Evolutionary conservation across 2,329 filamentous ascomycete genomes (phyloP).

Genomic region (Leptoxyphium fumago): DNA sequence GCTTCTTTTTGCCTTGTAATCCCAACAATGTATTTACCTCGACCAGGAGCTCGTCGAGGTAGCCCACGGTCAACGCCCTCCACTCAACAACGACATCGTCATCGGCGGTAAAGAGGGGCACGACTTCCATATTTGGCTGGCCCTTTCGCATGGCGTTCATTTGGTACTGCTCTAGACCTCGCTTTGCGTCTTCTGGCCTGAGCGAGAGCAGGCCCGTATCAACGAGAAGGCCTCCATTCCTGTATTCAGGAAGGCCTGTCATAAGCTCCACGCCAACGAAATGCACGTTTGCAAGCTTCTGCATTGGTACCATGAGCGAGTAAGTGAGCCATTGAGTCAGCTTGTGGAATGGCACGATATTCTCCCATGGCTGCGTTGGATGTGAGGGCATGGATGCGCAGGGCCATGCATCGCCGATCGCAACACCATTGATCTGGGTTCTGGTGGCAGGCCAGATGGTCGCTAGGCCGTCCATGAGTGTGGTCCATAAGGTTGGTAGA

Average conservation of each 20-base stretch:
- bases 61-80: slow-evolving; percentile 60
- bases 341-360: slow-evolving; percentile 84
- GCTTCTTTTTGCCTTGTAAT: slow-evolving; percentile 51
- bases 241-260: slow-evolving; percentile 81
- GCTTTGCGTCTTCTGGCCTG: slow-evolving; percentile 52
- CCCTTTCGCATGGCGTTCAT: slow-evolving; percentile 59
- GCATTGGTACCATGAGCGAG: slow-evolving; percentile 85
- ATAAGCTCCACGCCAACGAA: slow-evolving; percentile 72
- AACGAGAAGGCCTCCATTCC: slow-evolving; percentile 79
- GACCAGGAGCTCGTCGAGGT: slow-evolving; percentile 54
- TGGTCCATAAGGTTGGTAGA: slow-evolving; percentile 76
- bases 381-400: slow-evolving; percentile 72
- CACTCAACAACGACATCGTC: slow-evolving; percentile 72
- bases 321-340: slow-evolving; percentile 91
- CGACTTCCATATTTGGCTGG: slow-evolving; percentile 56
- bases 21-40: slow-evolving; percentile 56
- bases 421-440: slow-evolving; percentile 71
- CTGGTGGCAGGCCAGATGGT: slow-evolving; percentile 81
- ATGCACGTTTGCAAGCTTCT: slow-evolving; percentile 61
- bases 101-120: slow-evolving; percentile 56
- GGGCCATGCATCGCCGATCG: slow-evolving; percentile 88
- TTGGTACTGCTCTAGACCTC: slow-evolving; percentile 55
- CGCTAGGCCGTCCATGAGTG: slow-evolving; percentile 73
- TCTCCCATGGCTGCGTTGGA: slow-evolving; percentile 57
- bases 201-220: slow-evolving; percentile 69